Evolutionary conservation across 441 rosid species (phyloP).

Genomic region (Viola pubescens): DNA sequence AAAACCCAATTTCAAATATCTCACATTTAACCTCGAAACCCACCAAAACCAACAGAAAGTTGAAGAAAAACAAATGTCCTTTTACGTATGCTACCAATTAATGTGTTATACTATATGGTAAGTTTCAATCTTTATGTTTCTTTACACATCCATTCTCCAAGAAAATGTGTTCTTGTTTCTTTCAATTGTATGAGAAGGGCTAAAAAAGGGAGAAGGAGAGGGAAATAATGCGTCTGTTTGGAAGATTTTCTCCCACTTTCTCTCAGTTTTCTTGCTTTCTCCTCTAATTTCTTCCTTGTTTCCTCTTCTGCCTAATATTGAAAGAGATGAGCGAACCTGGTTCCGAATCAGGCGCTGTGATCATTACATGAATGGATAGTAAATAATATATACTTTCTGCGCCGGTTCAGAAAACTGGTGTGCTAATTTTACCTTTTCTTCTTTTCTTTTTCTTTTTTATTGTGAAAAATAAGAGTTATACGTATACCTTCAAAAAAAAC

Average conservation of each 20-base stretch:
- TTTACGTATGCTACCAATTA: slow-evolving; percentile 4
- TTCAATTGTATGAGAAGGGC: slow-evolving; percentile 7
- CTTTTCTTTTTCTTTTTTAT: not conserved
- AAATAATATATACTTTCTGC: slow-evolving; percentile 22
- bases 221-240: slow-evolving; percentile 9
- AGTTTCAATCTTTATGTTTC: no score
- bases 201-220: slow-evolving; percentile 12
- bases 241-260: slow-evolving; percentile 17
- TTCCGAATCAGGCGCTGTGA: slow-evolving; percentile 43
- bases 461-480: no score
- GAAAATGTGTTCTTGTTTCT: slow-evolving; percentile 5
- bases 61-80: not conserved
- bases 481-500: no score
- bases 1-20: slow-evolving; percentile 11
- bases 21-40: slow-evolving; percentile 10
- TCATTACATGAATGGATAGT: slow-evolving; percentile 5
- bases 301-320: slow-evolving; percentile 25
- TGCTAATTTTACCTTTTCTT: slow-evolving; percentile 25
- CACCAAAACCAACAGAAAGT: not conserved
- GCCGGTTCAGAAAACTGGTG: slow-evolving; percentile 16
- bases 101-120: no score
- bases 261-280: slow-evolving; percentile 27
- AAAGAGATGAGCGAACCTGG: slow-evolving; percentile 40
- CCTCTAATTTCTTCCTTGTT: slow-evolving; percentile 19
- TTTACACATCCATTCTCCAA: no score